Base-by-base conservation (phyloP, 2,329 filamentous ascomycete genomes). In the Aspergillus oerlinghausenensis region DNA sequence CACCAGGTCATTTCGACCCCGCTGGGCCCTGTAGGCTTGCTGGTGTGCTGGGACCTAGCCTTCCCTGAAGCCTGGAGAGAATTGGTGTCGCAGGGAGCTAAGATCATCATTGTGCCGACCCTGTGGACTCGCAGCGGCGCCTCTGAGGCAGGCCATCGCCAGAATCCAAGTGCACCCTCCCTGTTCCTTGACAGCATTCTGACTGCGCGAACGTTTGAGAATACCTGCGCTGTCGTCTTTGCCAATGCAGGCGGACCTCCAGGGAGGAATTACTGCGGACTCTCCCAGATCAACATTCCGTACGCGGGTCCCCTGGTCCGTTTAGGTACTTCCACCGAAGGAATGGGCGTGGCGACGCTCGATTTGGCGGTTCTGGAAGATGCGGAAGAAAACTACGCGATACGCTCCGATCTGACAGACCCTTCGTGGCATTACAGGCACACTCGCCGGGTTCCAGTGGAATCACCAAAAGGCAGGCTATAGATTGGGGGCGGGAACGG, bases 11-110 rank as follows among this genome's bases (percentile, higher is more conserved):
- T 57, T 6, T n/a, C 19, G 21, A 83, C 81, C 2, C 80, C 81
- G 1, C 63, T 83, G 5, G 81, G 81, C 0, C 79, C 76, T 53
- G 77, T 83, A 7, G 81, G 81, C 0, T 63, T 84, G 62, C 71
- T 84, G 14, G 78, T 83, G 11, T 84, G 82, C 69, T 84, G 80
- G 81, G 82, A 84, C 56, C 68, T 84, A 1, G 81, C 80, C 0
- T 84, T 83, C 56, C 81, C 82, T 0, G 82, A 84, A 66, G 81
- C 81, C 0, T 84, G 81, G 61, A 68, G 81, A 6, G 80, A 82
- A 57, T 71, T 84, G 57, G 80, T 83, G 17, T 67, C 73, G 0
- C 71, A 79, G 38, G 81, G 80, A 3, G 81, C 81, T 0, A 79
- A 82, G 57, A 73, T 83, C 26, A 79, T 84, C 57, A 80, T 84